Evolutionary conservation across 495 filamentous ascomycete species (phyloP).

Genomic region (Penicillium diatomitis): DNA sequence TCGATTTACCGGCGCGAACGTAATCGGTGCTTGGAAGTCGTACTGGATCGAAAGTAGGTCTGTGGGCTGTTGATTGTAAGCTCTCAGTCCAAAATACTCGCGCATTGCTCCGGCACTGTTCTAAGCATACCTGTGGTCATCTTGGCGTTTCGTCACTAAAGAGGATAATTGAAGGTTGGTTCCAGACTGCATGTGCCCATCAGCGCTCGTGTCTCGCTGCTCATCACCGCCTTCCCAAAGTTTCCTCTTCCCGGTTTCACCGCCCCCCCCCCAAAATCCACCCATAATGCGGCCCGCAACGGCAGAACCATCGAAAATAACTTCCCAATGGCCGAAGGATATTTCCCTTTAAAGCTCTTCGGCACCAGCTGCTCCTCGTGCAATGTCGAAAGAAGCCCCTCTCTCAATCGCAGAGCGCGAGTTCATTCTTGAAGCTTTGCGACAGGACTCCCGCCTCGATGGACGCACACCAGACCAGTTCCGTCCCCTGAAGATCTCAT

Average conservation of each 20-base stretch:
- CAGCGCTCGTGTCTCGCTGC: background rate
- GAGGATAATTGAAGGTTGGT: background rate
- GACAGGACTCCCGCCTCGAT: slow-evolving; percentile 72
- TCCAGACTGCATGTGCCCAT: background rate
- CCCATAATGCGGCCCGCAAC: slow-evolving; percentile 17
- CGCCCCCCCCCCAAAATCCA: background rate
- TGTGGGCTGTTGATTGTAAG: slow-evolving; percentile 47
- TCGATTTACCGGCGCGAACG: no score
- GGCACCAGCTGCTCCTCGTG: slow-evolving; percentile 11
- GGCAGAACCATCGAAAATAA: slow-evolving; percentile 22
- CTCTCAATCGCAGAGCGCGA: slow-evolving; percentile 70
- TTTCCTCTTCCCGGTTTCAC: slow-evolving; percentile 1
- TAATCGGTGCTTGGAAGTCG: slow-evolving; percentile 6
- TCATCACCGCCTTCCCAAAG: slow-evolving; percentile 3
- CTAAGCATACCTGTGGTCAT: slow-evolving; percentile 57
- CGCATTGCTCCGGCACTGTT: background rate
- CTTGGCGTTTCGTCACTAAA: slow-evolving; percentile 11
- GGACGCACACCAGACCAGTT: slow-evolving; percentile 70
- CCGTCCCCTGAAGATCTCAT: slow-evolving; percentile 65
- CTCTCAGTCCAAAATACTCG: background rate
- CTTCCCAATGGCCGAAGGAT: background rate
- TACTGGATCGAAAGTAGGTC: slow-evolving; percentile 92
- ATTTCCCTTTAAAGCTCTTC: slow-evolving; percentile 9
- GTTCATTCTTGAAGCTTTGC: slow-evolving; percentile 66
- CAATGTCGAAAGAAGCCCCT: slow-evolving; percentile 84